Evolutionary conservation across 2,329 filamentous ascomycete genomes (phyloP), one percentile per base, ranked within the genome.

Genomic region (Pseudohalonectria lignicola): DNA sequence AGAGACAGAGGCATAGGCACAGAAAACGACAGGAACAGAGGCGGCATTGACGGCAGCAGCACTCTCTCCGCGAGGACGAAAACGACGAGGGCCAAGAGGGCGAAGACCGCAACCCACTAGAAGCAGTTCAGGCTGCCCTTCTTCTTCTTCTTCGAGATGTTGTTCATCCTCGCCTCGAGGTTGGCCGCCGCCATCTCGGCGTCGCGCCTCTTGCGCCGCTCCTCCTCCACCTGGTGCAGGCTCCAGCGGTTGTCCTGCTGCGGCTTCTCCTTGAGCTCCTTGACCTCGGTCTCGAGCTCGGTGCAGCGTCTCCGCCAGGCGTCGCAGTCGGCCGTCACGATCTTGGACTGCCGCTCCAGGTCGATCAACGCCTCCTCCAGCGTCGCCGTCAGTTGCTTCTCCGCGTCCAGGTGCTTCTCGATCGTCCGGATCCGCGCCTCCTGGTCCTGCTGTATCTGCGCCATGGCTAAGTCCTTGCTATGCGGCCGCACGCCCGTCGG

Each of bases 71-170:
- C n/a, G n/a, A n/a, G n/a, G n/a, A n/a, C n/a, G n/a, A n/a, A n/a
- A n/a, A n/a, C n/a, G n/a, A n/a, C n/a, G n/a, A n/a, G n/a, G n/a
- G n/a, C n/a, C n/a, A n/a, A n/a, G n/a, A n/a, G n/a, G n/a, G n/a
- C n/a, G n/a, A n/a, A 9, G 20, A 37, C 35, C 25, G 35, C 35
- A 37, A 23, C 25, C 40, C 47, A 56, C 62, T 86, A 95, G 70
- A 98, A 98, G 74, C 92, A 98, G 68, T 95, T 96, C 61, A 98
- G 73, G 49, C 83, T 88, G 53, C 82, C 79, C 74, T 94, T 94
- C 76, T 93, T 88, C 74, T 90, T 94, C 70, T 93, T 92, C 66
- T 84, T 82, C 62, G 81, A 88, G 58, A 92, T 82, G 41, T 84
- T 81, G 53, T 90, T 87, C 79, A 98, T 98, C 40, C 90, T 77